Evolutionary conservation across 192 early-diverging fungal genomes (phyloP).

Genomic region (Coemansia sp.): DNA sequence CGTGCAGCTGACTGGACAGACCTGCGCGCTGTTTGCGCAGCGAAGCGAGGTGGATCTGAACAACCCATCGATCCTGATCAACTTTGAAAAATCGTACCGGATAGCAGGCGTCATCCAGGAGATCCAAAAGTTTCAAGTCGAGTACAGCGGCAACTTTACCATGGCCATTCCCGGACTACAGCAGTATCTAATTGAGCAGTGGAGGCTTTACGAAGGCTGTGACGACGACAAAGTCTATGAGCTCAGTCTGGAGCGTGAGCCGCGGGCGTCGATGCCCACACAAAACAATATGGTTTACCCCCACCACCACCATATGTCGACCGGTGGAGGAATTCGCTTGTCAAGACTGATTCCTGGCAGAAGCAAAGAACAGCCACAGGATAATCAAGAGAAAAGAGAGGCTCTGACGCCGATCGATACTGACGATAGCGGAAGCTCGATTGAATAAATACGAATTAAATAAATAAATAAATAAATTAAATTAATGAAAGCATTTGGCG

Average conservation of each 20-base stretch:
- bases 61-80: conserved; percentile 63
- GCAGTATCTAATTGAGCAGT: conserved; percentile 53
- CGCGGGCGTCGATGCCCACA: conserved; percentile 15
- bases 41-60: conserved; percentile 36
- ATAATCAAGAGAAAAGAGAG: neutral
- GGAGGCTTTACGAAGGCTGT: conserved; percentile 37
- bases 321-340: neutral
- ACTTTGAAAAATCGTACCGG: conserved; percentile 79
- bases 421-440: neutral
- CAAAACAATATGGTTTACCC: neutral
- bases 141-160: conserved; percentile 63
- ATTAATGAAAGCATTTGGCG: neutral
- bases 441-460: neutral
- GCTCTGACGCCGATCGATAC: neutral
- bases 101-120: conserved; percentile 67
- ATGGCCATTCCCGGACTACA: conserved; percentile 54
- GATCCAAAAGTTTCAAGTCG: conserved; percentile 74
- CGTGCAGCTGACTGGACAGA: conserved; percentile 46
- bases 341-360: conserved; percentile 1
- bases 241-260: conserved; percentile 46
- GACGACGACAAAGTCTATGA: conserved; percentile 53
- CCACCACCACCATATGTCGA: neutral
- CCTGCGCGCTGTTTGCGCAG: conserved; percentile 38
- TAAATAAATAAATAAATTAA: neutral
- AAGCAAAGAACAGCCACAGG: neutral